These are phyloP conservation scores for Solanum ossicruentum DNA, from an alignment of 257 asterid species.

Conservation along the genomic window DNA sequence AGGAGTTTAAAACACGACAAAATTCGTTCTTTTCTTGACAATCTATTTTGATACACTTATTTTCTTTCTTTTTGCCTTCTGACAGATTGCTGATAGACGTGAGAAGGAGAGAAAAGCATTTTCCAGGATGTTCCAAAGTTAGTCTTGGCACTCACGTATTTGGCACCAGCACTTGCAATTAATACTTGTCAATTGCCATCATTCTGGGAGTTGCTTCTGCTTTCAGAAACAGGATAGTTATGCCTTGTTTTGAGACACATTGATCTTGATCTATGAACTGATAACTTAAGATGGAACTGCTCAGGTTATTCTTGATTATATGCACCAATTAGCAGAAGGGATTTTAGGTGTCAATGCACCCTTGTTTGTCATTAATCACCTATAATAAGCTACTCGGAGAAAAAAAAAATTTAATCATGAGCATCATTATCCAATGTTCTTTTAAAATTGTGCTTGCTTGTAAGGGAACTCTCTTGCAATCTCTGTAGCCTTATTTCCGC, in stretches of 20 bases:
- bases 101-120: slow-evolving; percentile 67
- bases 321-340: neutral
- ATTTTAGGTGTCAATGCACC: neutral
- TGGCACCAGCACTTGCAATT: neutral
- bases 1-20: neutral
- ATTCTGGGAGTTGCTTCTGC: neutral
- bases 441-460: neutral
- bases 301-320: neutral
- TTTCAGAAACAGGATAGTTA: neutral
- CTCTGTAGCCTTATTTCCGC: neutral
- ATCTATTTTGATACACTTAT: neutral
- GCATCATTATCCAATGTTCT: neutral
- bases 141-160: slow-evolving; percentile 12
- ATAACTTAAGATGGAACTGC: neutral
- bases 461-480: neutral
- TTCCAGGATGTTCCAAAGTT: slow-evolving; percentile 56
- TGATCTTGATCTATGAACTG: neutral
- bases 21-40: neutral
- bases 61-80: neutral
- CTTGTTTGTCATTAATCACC: neutral
- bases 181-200: neutral
- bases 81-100: slow-evolving; percentile 66
- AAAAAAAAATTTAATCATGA: neutral
- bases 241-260: neutral
- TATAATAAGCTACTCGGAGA: neutral